These are phyloP conservation scores for Liquidambar formosana DNA, from an alignment of 164 flowering plant species.

Conservation along the genomic window DNA sequence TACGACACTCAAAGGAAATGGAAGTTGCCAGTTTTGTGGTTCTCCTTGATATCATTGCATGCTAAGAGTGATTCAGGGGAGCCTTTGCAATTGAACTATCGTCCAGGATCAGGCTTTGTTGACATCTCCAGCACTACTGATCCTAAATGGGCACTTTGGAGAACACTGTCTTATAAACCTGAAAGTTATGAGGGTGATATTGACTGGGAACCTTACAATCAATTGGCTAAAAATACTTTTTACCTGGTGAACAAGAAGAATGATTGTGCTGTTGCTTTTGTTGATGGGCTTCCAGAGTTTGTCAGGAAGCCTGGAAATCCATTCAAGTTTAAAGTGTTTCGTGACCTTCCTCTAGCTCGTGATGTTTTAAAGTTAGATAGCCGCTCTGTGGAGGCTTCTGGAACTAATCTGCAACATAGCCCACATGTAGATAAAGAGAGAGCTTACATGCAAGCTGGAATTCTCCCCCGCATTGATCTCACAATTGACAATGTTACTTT, in stretches of 20 bases:
- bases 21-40: conserved; percentile 53
- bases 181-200: conserved; percentile 50
- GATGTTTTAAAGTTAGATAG: conserved; percentile 21
- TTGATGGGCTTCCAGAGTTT: conserved; percentile 80
- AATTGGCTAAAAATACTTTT: conserved; percentile 42
- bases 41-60: conserved; percentile 80
- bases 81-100: conserved; percentile 61
- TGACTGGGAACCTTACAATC: conserved; percentile 50
- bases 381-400: conserved; percentile 16
- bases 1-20: conserved; percentile 56
- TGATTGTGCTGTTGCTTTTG: conserved; percentile 67
- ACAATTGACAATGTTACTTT: conserved; percentile 49
- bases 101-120: conserved; percentile 65
- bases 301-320: conserved; percentile 85
- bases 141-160: conserved; percentile 61
- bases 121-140: conserved; percentile 64
- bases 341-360: conserved; percentile 25
- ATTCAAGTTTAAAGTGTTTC: conserved; percentile 73
- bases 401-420: conserved; percentile 16
- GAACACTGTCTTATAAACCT: conserved; percentile 42
- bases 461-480: conserved; percentile 46
- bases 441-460: conserved; percentile 21
- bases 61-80: conserved; percentile 71
- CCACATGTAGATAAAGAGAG: conserved; percentile 20
- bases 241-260: conserved; percentile 80